These are phyloP conservation scores for Lipomyces japonicus DNA, from an alignment of 805 yeast species.

Conservation along the genomic window DNA sequence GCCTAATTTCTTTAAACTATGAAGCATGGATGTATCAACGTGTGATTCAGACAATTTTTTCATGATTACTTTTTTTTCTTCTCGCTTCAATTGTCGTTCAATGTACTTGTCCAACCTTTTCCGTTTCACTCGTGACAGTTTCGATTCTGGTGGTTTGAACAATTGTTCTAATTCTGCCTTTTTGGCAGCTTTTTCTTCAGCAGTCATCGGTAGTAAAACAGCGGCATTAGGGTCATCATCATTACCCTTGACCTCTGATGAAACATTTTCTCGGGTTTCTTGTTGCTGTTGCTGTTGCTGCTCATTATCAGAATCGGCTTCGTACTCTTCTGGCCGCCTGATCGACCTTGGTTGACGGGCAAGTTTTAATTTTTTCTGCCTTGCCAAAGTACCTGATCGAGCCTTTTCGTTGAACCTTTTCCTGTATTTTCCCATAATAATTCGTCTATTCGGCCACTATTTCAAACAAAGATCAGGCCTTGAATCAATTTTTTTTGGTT, in stretches of 20 bases:
- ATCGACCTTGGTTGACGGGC: conserved; percentile 68
- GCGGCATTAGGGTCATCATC: conserved; percentile 55
- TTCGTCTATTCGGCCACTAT: not conserved
- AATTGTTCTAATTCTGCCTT: conserved; percentile 62
- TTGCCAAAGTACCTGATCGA: conserved; percentile 76
- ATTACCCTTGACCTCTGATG: conserved; percentile 3
- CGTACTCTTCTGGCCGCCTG: conserved; percentile 42
- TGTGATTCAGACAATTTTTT: conserved; percentile 62
- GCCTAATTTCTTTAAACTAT: conserved; percentile 75
- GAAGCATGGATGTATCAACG: conserved; percentile 66
- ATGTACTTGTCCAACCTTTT: conserved; percentile 86
- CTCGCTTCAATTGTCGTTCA: conserved; percentile 82
- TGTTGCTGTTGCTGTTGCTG: not conserved
- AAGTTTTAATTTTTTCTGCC: conserved; percentile 62
- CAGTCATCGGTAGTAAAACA: conserved; percentile 57
- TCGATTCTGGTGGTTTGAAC: conserved; percentile 60
- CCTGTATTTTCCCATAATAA: conserved; percentile 72
- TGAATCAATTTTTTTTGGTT: too few species aligned
- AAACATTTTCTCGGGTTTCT: not conserved
- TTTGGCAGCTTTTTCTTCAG: conserved; percentile 58
- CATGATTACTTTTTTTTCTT: conserved; percentile 75
- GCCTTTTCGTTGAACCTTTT: conserved; percentile 82
- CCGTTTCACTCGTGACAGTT: conserved; percentile 64
- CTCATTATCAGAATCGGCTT: conserved; percentile 22
- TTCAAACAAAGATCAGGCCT: not conserved